Evolutionary conservation across 306 rosid species (phyloP).

Genomic region (Macrotyloma uniflorum): DNA sequence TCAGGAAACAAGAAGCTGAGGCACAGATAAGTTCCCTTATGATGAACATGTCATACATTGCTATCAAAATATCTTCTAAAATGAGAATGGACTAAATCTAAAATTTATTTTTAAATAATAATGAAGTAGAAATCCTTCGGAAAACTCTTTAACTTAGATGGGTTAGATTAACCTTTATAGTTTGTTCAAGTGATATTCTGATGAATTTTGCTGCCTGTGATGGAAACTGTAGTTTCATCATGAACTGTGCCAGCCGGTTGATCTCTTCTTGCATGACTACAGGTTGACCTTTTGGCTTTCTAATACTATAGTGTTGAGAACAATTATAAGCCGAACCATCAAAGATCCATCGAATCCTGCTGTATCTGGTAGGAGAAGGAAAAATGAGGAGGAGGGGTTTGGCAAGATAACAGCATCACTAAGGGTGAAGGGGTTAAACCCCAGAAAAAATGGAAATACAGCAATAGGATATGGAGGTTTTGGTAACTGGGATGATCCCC

Average conservation of each 20-base stretch:
- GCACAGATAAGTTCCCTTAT: neutral
- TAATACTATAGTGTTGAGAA: slow-evolving; percentile 68
- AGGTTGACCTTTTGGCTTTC: slow-evolving; percentile 88
- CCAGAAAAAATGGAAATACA: slow-evolving; percentile 45
- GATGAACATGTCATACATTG: slow-evolving; percentile 1
- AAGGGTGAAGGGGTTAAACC: slow-evolving; percentile 57
- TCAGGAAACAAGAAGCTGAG: neutral
- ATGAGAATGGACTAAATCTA: slow-evolving; percentile 8
- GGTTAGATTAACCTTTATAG: slow-evolving; percentile 22
- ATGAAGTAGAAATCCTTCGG: slow-evolving; percentile 21
- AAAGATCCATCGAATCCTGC: slow-evolving; percentile 44
- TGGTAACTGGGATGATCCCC: slow-evolving; percentile 65
- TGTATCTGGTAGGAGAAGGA: slow-evolving; percentile 50
- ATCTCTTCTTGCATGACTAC: slow-evolving; percentile 34
- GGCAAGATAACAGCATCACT: slow-evolving; percentile 45
- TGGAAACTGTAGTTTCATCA: slow-evolving; percentile 7
- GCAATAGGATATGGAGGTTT: slow-evolving; percentile 46
- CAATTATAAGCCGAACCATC: slow-evolving; percentile 54
- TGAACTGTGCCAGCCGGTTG: slow-evolving; percentile 24
- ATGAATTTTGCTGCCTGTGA: neutral
- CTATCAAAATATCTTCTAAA: neutral
- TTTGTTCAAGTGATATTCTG: slow-evolving; percentile 36
- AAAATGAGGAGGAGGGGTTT: slow-evolving; percentile 43
- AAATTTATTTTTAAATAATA: neutral
- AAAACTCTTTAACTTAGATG: neutral